These are phyloP conservation scores for Euphorbia pulcherrima DNA, from an alignment of 345 rosid genomes.

Conservation along the genomic window DNA sequence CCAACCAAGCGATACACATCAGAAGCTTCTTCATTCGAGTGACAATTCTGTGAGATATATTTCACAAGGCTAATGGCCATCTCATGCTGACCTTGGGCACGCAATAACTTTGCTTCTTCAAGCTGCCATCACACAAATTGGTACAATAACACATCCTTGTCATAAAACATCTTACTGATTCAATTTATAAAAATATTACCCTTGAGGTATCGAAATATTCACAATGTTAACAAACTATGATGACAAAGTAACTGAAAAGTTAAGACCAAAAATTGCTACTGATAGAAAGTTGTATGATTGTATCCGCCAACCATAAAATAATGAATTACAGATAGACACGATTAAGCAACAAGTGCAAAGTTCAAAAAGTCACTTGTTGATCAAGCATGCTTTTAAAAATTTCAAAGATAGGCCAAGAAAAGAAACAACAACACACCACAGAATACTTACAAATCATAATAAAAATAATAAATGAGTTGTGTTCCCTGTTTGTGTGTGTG, in stretches of 20 bases:
- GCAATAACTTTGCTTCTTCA: conserved; percentile 92
- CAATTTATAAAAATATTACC: background rate
- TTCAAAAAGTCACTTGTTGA: background rate
- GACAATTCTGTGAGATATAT: conserved; percentile 61
- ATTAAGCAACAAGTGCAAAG: background rate
- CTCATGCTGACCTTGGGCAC: conserved; percentile 89
- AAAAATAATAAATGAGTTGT: too few relatives aligned
- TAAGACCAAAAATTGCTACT: background rate
- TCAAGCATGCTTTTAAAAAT: background rate
- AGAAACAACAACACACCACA: background rate
- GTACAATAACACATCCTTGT: background rate
- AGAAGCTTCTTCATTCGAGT: conserved; percentile 58
- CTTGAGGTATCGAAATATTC: background rate
- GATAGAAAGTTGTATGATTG: background rate
- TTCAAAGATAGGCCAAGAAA: background rate
- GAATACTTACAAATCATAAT: too few relatives aligned
- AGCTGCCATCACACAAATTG: conserved; percentile 45
- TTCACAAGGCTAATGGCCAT: conserved; percentile 89
- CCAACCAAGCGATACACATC: conserved; percentile 82
- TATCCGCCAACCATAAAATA: background rate
- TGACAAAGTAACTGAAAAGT: background rate
- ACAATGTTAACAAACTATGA: background rate
- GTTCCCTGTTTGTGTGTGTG: too few relatives aligned
- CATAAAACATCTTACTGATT: background rate
- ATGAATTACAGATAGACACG: background rate